Evolutionary conservation across 208 protist genomes (phyloP), one percentile per base, ranked within the genome.

Genomic region (Leishmania aethiopica): DNA sequence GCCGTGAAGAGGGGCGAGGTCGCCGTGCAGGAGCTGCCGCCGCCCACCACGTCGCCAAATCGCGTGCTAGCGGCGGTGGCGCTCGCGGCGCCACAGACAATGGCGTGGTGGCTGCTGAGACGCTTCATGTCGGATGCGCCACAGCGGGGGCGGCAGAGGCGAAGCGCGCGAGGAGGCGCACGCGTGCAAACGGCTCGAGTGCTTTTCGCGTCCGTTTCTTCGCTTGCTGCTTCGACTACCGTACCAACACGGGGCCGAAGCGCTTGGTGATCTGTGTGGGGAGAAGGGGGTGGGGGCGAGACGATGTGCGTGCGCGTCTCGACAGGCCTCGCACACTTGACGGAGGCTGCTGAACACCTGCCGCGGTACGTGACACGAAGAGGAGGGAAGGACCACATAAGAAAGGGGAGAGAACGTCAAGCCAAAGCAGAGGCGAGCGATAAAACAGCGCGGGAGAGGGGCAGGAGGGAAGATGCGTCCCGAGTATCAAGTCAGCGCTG

Each of bases 1-100:
- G 84, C 81, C 37, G 60, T 78, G 28, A 62, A 8, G 45, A 81
- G 57, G 28, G 84, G 19, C 25, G 79, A 75, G 22, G 78, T 35
- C 64, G 78, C 40, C 42, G n/a, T 64, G 49, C 47, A 47, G 78
- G 47, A 25, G 51, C 79, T 35, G 42, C 25, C 13, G 28, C 42
- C 42, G 37, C 69, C 69, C 55, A 35, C 62, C 11, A 73, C 42
- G 25, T 73, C 69, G 19, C 42, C 53, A n/a, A 25, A 73, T 51
- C 69, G 69, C 69, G 40, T 35, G 17, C 37, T 45, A 40, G 77
- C 42, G 15, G 64, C 19, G 22, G 37, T 64, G 35, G 35, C 15
- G 32, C 66, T 57, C 19, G 71, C 72, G n/a, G 53, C 66, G 13
- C 62, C 78, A 32, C 83, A 47, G 2, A 77, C 35, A 25, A 82